phyloP scores from a whole-genome alignment of 352 stramenopile species.

The Pythium myriotylum region DNA sequence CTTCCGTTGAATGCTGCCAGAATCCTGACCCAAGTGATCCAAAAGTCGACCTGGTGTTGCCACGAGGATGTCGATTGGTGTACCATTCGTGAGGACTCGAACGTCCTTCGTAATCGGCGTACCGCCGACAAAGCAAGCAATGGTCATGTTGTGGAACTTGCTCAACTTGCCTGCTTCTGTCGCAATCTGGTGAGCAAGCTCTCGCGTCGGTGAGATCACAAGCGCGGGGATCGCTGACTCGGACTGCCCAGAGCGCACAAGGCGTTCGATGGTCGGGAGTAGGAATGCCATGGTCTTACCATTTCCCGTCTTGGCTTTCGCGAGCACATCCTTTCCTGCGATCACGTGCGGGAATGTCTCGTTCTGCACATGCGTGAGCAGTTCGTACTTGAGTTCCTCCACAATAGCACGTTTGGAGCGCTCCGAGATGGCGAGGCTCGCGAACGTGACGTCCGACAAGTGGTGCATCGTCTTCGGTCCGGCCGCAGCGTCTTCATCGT shows the following conservation, averaged over 20 bases:
- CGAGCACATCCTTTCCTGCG: constrained; percentile 81
- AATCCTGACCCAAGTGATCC: constrained; percentile 95
- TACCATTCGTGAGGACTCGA: constrained; percentile 33
- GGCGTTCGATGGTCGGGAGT: constrained; percentile 49
- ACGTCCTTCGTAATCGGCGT: constrained; percentile 84
- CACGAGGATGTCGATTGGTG: constrained; percentile 92
- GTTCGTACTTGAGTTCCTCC: constrained; percentile 66
- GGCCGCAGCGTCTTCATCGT: constrained; percentile 12
- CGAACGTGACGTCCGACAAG: constrained; percentile 31
- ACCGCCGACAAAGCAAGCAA: constrained; percentile 81
- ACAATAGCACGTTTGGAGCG: constrained; percentile 45
- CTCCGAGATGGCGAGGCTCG: constrained; percentile 31
- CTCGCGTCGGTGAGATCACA: constrained; percentile 89
- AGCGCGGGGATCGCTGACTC: constrained; percentile 63
- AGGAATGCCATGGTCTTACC: constrained; percentile 85
- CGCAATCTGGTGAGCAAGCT: constrained; percentile 91
- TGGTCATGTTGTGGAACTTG: constrained; percentile 79
- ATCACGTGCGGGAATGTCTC: constrained; percentile 58
- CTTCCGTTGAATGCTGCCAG: constrained; percentile 73
- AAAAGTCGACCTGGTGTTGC: constrained; percentile 95
- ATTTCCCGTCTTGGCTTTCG: constrained; percentile 75
- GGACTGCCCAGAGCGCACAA: constrained; percentile 68
- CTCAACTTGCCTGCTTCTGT: constrained; percentile 86
- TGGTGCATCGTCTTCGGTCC: constrained; percentile 31
- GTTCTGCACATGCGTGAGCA: constrained; percentile 86